phyloP scores from a whole-genome alignment of 1,284 basidiomycete genomes.

The Microbotryum intermedium region DNA sequence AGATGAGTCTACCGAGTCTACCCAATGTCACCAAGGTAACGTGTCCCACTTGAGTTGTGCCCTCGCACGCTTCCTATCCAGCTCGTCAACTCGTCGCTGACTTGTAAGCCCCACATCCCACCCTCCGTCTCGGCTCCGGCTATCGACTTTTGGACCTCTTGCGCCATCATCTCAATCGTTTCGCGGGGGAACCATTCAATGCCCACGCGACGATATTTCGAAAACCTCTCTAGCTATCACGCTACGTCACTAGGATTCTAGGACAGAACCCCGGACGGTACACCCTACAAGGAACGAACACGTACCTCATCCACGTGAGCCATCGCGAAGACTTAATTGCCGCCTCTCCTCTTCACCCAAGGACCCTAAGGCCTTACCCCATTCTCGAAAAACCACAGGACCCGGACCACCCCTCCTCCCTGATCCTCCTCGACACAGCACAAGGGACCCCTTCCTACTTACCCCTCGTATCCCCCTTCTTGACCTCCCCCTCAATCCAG shows the following conservation, averaged over 20 bases:
- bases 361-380: background rate
- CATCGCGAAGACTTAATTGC: too few relatives aligned
- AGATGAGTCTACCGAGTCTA: background rate
- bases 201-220: too few relatives aligned
- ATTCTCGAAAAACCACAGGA: background rate
- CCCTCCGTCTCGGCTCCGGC: too few relatives aligned
- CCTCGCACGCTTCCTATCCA: too few relatives aligned
- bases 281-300: conserved; percentile 90
- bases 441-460: conserved; percentile 61
- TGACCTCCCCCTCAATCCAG: conserved; percentile 37
- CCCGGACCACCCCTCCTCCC: conserved; percentile 49
- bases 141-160: too few relatives aligned
- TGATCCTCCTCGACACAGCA: conserved; percentile 80
- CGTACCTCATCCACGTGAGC: conserved; percentile 57
- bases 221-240: conserved; percentile 16
- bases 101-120: too few relatives aligned
- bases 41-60: background rate
- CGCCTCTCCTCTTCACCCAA: background rate
- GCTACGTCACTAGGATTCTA: conserved; percentile 8
- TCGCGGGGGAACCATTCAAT: too few relatives aligned
- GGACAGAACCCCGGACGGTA: conserved; percentile 57
- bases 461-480: conserved; percentile 36
- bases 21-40: conserved; percentile 1
- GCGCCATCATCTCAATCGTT: too few relatives aligned
- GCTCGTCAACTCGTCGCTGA: background rate